Percentiles rank a stretch among this genome's conserved stretches.
phyloP scores from a whole-genome alignment of 2,329 filamentous ascomycete species.

The Aspergillus sojae region DNA sequence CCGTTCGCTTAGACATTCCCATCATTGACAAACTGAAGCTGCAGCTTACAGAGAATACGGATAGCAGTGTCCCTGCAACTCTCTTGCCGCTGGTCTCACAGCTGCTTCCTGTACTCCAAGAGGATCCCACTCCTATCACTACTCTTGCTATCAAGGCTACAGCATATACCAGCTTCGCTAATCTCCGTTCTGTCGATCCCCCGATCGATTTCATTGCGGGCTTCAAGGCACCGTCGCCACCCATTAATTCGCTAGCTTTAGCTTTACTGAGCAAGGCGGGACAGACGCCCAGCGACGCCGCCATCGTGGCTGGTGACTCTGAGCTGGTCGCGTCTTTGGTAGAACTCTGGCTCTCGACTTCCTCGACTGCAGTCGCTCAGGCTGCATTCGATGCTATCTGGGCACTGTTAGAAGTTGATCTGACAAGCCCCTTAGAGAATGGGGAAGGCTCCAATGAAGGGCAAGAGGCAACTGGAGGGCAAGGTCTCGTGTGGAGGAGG shows the following conservation, averaged over 20 bases:
- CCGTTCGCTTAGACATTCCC: slow-evolving; percentile 49
- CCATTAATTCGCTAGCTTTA: slow-evolving; percentile 60
- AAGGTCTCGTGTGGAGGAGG: slow-evolving; percentile 63
- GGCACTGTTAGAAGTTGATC: slow-evolving; percentile 55
- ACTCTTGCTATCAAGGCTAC: slow-evolving; percentile 56
- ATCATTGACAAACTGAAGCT: slow-evolving; percentile 56
- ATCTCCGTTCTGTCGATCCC: slow-evolving; percentile 52
- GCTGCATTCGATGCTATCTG: slow-evolving; percentile 57
- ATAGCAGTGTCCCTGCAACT: slow-evolving; percentile 39
- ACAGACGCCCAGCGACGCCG: slow-evolving; percentile 54
- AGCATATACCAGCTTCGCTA: slow-evolving; percentile 52
- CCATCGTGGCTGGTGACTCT: slow-evolving; percentile 59
- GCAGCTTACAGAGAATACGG: slow-evolving; percentile 41
- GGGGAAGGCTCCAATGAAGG: slow-evolving; percentile 22
- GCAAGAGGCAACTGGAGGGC: slow-evolving; percentile 38
- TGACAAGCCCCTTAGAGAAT: slow-evolving; percentile 36
- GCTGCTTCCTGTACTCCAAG: slow-evolving; percentile 56
- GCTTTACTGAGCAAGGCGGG: slow-evolving; percentile 60
- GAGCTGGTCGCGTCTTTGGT: slow-evolving; percentile 59
- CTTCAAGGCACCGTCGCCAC: slow-evolving; percentile 52
- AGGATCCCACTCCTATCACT: slow-evolving; percentile 60
- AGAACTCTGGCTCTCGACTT: slow-evolving; percentile 60
- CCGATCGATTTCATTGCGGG: slow-evolving; percentile 59
- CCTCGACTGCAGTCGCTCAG: slow-evolving; percentile 58
- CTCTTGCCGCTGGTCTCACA: slow-evolving; percentile 52